Evolutionary conservation across 1,139 yeast species (phyloP), one percentile per base, ranked within the genome.

Genomic region (Geotrichum reessii): DNA sequence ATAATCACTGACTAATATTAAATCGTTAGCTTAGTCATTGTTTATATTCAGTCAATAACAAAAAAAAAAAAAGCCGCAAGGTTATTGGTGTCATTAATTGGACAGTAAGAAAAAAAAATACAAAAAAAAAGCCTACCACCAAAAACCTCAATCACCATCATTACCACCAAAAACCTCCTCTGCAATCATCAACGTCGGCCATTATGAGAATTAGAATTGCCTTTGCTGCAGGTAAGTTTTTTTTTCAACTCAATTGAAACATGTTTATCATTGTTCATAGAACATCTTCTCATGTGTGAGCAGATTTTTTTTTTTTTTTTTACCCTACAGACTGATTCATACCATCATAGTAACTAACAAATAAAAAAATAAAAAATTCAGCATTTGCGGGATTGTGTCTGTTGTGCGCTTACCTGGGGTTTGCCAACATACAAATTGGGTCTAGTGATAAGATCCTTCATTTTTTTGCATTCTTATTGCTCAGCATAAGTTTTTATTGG

Each of bases 401-500:
- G 8, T 59, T 66, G 9, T 62, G 73, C 11, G 70, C 71, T 5
- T 74, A 70, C 52, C 68, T 84, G 44, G 88, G 87, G 14, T 79
- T 83, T 64, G 79, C 84, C 48, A 76, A 74, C 74, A 63, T 80
- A 31, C 73, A 73, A 27, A 64, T 82, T 46, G 63, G 64, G n/a
- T 31, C 37, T 2, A 76, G 81, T 67, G 88, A 84, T 70, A 84
- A 84, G 69, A 63, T 75, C 7, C 67, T 81, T 25, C 88, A 84
- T 64, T 79, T 79, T 58, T 55, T 68, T 21, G 77, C 81, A 27
- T 84, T 84, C 66, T 73, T 78, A 59, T 61, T 81, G 3, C 71
- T 84, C 14, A 81, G 86, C 1, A 66, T 74, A 28, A 81, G 80
- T 58, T 81, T 84, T 66, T 84, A 81, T 74, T 81, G 82, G 74